phyloP scores from a whole-genome alignment of 106 monocot genomes.

The Amphibolis antarctica region DNA sequence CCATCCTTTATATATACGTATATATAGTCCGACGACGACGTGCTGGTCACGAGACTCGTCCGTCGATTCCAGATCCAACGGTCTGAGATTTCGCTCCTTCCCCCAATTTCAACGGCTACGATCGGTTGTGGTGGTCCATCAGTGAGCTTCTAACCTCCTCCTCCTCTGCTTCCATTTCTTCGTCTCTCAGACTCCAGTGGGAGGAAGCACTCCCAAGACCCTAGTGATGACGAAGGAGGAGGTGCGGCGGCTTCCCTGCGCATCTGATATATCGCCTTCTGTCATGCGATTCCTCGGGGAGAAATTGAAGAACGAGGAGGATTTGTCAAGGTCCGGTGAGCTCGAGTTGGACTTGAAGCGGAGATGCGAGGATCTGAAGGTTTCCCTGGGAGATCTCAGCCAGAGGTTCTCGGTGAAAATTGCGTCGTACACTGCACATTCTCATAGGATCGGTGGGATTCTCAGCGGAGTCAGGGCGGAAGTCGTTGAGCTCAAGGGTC shows the following conservation, averaged over 20 bases:
- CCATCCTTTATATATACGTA: no score
- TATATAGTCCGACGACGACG: neutral
- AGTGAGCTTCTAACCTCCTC: neutral
- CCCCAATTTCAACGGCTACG: neutral
- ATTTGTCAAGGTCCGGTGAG: constrained; percentile 25
- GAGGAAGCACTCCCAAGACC: neutral
- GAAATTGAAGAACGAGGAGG: constrained; percentile 20
- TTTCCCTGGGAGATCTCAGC: constrained; percentile 30
- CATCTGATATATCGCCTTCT: constrained; percentile 26
- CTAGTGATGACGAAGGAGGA: constrained; percentile 10
- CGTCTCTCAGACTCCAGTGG: neutral
- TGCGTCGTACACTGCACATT: constrained; percentile 24
- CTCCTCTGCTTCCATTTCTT: no score
- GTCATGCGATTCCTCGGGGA: constrained; percentile 37
- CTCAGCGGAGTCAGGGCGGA: constrained; percentile 26
- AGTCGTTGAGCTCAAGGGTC: constrained; percentile 29
- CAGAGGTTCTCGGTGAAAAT: constrained; percentile 30
- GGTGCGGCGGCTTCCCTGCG: constrained; percentile 19
- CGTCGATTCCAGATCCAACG: neutral
- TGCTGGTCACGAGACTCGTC: neutral
- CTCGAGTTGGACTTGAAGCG: constrained; percentile 37
- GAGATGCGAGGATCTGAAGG: constrained; percentile 59
- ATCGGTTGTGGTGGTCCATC: neutral
- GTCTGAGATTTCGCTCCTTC: neutral
- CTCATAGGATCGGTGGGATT: constrained; percentile 13